A percentile compares a stretch with the other conserved stretches of the same genome.
These are phyloP conservation scores for Ciborinia camelliae DNA, from an alignment of 2,329 filamentous ascomycete genomes.

Conservation along the genomic window DNA sequence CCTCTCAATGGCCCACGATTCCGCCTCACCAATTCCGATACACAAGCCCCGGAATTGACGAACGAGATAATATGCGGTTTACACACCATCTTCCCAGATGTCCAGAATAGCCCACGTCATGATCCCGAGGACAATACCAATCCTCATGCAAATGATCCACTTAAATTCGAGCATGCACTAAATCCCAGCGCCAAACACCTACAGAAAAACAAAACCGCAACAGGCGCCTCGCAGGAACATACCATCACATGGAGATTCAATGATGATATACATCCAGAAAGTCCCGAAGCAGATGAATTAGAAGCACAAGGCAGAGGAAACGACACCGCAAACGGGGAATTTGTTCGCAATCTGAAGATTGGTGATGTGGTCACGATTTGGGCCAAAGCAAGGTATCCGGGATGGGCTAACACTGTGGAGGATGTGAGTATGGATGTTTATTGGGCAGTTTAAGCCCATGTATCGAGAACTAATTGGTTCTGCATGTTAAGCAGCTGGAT, in stretches of 20 bases:
- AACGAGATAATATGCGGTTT: conserved; percentile 37
- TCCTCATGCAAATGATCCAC: conserved; percentile 3
- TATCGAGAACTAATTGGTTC: too few species aligned
- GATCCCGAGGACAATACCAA: neutral
- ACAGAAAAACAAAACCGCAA: conserved; percentile 49
- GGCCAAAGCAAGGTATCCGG: conserved; percentile 44
- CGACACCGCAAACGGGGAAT: conserved; percentile 51
- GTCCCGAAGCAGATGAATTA: conserved; percentile 39
- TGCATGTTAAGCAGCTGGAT: neutral
- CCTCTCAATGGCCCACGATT: conserved; percentile 11
- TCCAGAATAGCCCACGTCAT: conserved; percentile 13
- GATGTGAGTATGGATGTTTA: conserved; percentile 54
- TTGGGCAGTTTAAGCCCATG: conserved; percentile 46
- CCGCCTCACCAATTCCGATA: neutral
- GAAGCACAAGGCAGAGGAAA: conserved; percentile 47
- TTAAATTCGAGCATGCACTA: conserved; percentile 40
- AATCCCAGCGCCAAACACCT: conserved; percentile 40
- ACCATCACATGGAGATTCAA: conserved; percentile 52
- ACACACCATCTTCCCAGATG: conserved; percentile 40
- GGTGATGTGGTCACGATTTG: conserved; percentile 28
- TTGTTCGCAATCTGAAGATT: conserved; percentile 49
- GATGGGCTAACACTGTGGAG: conserved; percentile 52
- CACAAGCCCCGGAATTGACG: neutral
- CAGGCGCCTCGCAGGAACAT: conserved; percentile 41
- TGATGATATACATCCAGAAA: conserved; percentile 47